Conservation (phyloP, 257 asterid genomes). For the Rehmannia glutinosa region DNA sequence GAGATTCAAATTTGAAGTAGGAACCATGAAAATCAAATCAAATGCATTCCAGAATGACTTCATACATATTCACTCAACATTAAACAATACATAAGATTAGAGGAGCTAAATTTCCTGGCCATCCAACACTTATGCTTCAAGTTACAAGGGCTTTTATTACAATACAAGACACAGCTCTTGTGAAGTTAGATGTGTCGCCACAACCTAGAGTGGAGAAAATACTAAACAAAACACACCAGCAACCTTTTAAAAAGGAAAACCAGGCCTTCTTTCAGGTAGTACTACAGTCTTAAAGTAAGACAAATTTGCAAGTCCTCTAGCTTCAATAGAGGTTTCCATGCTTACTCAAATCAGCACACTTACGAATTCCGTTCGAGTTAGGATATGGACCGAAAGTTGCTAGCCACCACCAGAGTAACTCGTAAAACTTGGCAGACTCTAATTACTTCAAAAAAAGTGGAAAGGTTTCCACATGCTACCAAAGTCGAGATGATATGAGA, state of each 20-base stretch:
- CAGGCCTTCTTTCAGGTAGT: neutral
- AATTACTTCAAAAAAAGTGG: neutral
- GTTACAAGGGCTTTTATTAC: constrained; percentile 10
- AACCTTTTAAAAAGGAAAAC: neutral
- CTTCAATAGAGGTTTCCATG: neutral
- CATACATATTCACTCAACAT: neutral
- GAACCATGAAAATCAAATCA: neutral
- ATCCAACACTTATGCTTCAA: neutral
- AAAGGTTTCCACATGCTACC: neutral
- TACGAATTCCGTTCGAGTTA: neutral
- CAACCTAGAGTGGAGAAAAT: constrained; percentile 4
- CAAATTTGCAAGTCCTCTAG: neutral
- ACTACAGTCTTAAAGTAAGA: neutral
- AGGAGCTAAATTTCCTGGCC: neutral
- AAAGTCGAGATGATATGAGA: too few species aligned
- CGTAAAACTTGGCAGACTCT: neutral
- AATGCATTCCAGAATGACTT: neutral
- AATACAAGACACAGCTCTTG: neutral
- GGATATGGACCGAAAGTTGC: neutral
- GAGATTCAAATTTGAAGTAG: neutral
- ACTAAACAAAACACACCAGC: constrained; percentile 3
- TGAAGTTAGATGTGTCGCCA: neutral
- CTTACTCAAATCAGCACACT: neutral
- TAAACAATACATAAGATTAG: neutral
- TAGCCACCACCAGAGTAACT: neutral